phyloP scores from a whole-genome alignment of 768 basidiomycete genomes.

The Candolleomyces efflorescens region DNA sequence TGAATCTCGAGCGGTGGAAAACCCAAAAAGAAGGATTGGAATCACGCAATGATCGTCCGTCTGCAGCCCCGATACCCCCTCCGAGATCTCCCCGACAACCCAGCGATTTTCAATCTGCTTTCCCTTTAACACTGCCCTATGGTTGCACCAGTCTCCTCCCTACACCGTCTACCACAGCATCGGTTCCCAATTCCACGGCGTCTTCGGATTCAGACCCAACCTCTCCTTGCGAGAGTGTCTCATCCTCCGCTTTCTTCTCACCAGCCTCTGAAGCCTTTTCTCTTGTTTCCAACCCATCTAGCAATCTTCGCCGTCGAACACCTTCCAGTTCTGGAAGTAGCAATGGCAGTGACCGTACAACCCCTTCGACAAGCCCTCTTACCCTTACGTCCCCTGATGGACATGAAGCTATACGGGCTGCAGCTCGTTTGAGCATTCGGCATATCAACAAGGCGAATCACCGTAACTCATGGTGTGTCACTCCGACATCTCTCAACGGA shows the following conservation, averaged over 20 bases:
- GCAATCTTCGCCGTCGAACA: conserved; percentile 2
- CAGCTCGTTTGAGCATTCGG: neutral
- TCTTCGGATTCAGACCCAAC: conserved; percentile 8
- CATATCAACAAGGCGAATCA: neutral
- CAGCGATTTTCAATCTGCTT: conserved; percentile 33
- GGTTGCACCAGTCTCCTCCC: conserved; percentile 7
- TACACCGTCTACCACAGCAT: conserved; percentile 6
- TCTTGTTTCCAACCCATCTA: conserved; percentile 11
- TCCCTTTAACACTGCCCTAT: conserved; percentile 28
- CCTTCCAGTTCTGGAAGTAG: conserved; percentile 5
- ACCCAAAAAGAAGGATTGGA: conserved; percentile 37
- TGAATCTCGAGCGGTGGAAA: conserved; percentile 71
- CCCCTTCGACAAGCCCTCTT: neutral
- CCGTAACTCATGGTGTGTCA: conserved; percentile 3
- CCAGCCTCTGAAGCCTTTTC: conserved; percentile 20
- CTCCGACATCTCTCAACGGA: neutral
- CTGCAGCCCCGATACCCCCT: conserved; percentile 36
- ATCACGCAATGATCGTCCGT: conserved; percentile 24
- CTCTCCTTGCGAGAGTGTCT: conserved; percentile 18
- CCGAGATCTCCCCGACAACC: conserved; percentile 57
- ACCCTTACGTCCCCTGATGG: neutral
- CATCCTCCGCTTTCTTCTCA: conserved; percentile 23
- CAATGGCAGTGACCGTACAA: conserved; percentile 1
- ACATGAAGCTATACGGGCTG: conserved; percentile 2
- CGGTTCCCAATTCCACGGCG: conserved; percentile 4